phyloP scores from a whole-genome alignment of 176 grass and related monocot genomes.

The Saccharum officinarum region DNA sequence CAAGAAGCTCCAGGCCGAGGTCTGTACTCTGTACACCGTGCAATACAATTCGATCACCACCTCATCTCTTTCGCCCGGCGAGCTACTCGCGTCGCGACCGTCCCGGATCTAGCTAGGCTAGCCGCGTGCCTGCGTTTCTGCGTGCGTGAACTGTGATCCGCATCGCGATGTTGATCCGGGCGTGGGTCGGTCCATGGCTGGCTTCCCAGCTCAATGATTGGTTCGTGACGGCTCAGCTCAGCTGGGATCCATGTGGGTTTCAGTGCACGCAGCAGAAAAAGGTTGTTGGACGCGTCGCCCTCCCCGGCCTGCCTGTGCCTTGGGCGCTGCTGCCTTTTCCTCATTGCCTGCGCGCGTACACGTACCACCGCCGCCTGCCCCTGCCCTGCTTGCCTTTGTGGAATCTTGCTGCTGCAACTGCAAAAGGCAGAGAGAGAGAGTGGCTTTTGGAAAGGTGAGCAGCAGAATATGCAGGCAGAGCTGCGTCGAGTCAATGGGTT shows the following conservation, averaged over 20 bases:
- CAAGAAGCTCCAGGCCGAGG: constrained; percentile 92
- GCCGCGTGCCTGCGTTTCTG: not conserved
- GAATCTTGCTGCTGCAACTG: constrained; percentile 20
- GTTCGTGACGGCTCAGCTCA: constrained; percentile 38
- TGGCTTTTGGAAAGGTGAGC: constrained; percentile 32
- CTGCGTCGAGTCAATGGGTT: constrained; percentile 8
- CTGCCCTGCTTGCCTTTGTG: constrained; percentile 15
- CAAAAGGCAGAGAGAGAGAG: not conserved
- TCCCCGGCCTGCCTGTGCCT: too few relatives aligned
- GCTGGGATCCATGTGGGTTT: constrained; percentile 56
- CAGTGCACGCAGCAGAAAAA: constrained; percentile 47
- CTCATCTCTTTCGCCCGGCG: not conserved
- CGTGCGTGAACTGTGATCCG: not conserved
- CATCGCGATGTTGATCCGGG: constrained; percentile 4
- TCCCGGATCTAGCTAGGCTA: constrained; percentile 20
- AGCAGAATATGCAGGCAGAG: constrained; percentile 25
- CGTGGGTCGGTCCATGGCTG: not conserved
- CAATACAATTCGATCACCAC: not conserved
- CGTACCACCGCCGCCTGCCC: not conserved
- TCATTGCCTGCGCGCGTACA: not conserved
- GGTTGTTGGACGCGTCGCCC: constrained; percentile 30
- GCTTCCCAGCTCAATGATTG: constrained; percentile 52
- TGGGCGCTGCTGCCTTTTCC: constrained; percentile 10
- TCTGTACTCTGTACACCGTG: not conserved
- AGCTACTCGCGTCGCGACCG: not conserved